phyloP scores from a whole-genome alignment of 2,329 filamentous ascomycete genomes.

The Fusarium aywerte region DNA sequence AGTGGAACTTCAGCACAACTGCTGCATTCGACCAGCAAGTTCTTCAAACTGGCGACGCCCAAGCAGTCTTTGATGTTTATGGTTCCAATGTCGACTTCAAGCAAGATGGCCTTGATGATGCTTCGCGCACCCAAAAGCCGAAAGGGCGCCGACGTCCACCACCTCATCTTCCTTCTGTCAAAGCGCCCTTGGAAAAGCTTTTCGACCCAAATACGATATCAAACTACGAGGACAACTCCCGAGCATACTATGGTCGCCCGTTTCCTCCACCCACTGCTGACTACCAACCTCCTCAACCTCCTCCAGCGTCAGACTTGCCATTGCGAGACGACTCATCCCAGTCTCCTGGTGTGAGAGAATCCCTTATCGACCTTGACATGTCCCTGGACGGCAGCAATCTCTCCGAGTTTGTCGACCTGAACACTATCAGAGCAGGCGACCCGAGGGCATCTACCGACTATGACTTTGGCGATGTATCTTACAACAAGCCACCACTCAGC shows the following conservation, averaged over 20 bases:
- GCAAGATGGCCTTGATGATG: conserved; percentile 58
- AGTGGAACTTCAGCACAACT: conserved; percentile 76
- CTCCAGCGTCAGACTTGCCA: conserved; percentile 62
- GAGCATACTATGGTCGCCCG: conserved; percentile 66
- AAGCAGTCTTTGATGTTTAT: conserved; percentile 71
- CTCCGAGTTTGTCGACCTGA: conserved; percentile 69
- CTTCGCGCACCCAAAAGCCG: conserved; percentile 63
- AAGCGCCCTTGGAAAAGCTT: conserved; percentile 70
- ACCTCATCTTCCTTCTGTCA: conserved; percentile 66
- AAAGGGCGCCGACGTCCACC: conserved; percentile 68
- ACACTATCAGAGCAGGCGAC: conserved; percentile 66
- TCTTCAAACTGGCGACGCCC: conserved; percentile 62
- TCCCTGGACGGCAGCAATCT: conserved; percentile 67
- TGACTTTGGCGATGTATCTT: conserved; percentile 57
- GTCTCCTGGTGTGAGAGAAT: conserved; percentile 65
- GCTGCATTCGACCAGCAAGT: conserved; percentile 71
- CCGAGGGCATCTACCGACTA: conserved; percentile 62
- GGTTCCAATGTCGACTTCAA: conserved; percentile 67
- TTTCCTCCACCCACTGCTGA: conserved; percentile 57
- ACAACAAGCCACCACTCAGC: conserved; percentile 63
- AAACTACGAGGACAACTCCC: conserved; percentile 72
- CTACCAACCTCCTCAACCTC: conserved; percentile 56
- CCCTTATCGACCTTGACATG: conserved; percentile 72
- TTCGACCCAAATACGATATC: conserved; percentile 74
- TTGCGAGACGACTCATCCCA: conserved; percentile 65